A percentile compares a stretch with the other conserved stretches of the same genome.
phyloP scores from a whole-genome alignment of 306 rosid genomes.

The Vicia sativa region DNA sequence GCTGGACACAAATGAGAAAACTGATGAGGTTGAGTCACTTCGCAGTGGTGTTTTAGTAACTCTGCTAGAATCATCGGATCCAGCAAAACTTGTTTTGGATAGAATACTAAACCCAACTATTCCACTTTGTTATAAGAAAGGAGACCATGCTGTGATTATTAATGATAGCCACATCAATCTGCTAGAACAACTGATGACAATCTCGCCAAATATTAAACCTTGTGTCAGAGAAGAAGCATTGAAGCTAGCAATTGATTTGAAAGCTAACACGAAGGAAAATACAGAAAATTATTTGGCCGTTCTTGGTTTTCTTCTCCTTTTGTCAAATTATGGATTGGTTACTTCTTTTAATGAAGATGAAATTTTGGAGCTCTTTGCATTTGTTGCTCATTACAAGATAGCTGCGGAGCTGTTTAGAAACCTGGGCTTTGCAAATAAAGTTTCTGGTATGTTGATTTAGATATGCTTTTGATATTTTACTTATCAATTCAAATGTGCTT shows the following conservation, averaged over 20 bases:
- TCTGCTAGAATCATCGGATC: conserved; percentile 23
- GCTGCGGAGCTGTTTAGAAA: neutral
- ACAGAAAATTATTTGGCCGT: neutral
- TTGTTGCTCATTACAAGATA: neutral
- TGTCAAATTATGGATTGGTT: conserved; percentile 16
- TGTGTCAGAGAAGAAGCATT: neutral
- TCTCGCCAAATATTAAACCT: conserved; percentile 3
- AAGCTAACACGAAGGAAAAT: neutral
- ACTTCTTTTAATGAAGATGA: conserved; percentile 3
- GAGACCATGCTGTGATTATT: conserved; percentile 18
- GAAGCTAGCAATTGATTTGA: conserved; percentile 5
- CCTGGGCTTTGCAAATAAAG: neutral
- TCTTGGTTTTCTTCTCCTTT: conserved; percentile 3
- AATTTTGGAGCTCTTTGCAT: conserved; percentile 6
- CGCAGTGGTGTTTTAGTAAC: neutral
- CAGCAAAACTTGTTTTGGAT: conserved; percentile 55
- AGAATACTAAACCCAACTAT: conserved; percentile 38
- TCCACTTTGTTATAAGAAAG: conserved; percentile 28
- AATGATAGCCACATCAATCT: conserved; percentile 29
- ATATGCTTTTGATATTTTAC: neutral
- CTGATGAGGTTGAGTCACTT: neutral
- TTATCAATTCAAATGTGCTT: neutral
- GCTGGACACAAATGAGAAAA: neutral
- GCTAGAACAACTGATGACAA: conserved; percentile 12
- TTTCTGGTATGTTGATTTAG: neutral